These are phyloP conservation scores for Solanum hybrid DNA, from an alignment of 305 asterid species.

Conservation along the genomic window DNA sequence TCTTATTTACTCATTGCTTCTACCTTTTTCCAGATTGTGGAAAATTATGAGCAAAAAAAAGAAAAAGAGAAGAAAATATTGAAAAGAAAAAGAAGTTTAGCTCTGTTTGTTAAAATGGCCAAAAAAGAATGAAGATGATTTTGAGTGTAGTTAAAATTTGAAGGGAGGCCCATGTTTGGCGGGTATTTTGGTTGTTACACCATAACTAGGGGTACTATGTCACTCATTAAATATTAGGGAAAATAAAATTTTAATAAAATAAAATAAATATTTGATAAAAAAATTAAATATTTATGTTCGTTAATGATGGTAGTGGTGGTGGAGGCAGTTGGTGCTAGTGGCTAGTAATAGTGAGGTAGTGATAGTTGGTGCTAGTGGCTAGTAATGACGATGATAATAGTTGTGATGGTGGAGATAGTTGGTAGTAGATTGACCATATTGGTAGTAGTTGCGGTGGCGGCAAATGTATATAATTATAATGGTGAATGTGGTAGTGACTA, in stretches of 20 bases:
- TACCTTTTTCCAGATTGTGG: not conserved
- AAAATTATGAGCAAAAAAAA: not conserved
- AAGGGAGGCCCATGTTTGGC: slow-evolving; percentile 19
- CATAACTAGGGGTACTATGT: not conserved
- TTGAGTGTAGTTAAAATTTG: not conserved
- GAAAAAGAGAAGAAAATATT: not conserved
- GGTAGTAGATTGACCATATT: not conserved
- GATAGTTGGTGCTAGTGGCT: not conserved
- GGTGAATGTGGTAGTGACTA: not conserved
- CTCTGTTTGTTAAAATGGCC: not conserved
- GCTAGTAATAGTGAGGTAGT: not conserved
- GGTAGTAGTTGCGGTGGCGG: not conserved
- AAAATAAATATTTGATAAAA: not conserved
- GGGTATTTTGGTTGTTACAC: slow-evolving; percentile 4
- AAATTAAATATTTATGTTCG: not conserved
- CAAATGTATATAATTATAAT: too few species aligned
- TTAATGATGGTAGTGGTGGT: not conserved
- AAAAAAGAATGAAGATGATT: not conserved
- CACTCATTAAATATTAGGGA: not conserved
- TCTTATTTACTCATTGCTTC: not conserved
- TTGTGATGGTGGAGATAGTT: not conserved
- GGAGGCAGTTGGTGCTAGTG: not conserved
- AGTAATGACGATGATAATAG: not conserved
- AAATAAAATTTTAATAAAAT: not conserved
- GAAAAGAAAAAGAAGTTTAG: not conserved